These are phyloP conservation scores for Inonotus obliquus DNA, from an alignment of 1,284 basidiomycete species.

Conservation along the genomic window DNA sequence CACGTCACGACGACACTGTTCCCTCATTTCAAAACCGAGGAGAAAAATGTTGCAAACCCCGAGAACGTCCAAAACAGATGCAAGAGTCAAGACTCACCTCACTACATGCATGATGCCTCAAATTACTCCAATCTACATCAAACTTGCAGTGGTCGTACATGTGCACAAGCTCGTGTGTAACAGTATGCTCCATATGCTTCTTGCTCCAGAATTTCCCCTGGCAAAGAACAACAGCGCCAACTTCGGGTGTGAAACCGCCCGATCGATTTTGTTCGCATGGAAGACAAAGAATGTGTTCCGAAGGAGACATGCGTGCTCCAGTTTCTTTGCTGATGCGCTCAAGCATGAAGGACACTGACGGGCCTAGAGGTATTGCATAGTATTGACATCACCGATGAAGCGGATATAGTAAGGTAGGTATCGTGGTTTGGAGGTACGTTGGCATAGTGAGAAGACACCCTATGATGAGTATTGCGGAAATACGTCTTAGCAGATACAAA, in stretches of 20 bases:
- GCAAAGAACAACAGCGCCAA: conserved; percentile 77
- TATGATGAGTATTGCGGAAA: neutral
- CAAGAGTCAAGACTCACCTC: conserved; percentile 60
- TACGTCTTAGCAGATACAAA: conserved; percentile 6
- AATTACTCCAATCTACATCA: conserved; percentile 86
- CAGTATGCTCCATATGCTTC: conserved; percentile 87
- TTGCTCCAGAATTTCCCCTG: conserved; percentile 79
- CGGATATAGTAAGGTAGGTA: neutral
- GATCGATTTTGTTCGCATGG: conserved; percentile 73
- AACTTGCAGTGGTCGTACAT: conserved; percentile 95
- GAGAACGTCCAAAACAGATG: neutral
- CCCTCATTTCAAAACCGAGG: too few species aligned
- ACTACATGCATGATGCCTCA: conserved; percentile 92
- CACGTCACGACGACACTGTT: neutral
- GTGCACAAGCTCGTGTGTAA: conserved; percentile 94
- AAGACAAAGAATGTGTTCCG: conserved; percentile 73
- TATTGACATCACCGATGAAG: neutral
- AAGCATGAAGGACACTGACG: conserved; percentile 82
- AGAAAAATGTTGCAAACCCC: too few species aligned
- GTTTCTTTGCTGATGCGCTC: conserved; percentile 72
- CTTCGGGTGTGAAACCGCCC: conserved; percentile 80
- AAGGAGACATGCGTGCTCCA: conserved; percentile 55
- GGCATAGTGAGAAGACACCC: neutral
- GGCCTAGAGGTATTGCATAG: conserved; percentile 48
- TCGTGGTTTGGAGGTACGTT: neutral